Conservation (phyloP, 2,329 filamentous ascomycete genomes). For the Fusarium paranaense region DNA sequence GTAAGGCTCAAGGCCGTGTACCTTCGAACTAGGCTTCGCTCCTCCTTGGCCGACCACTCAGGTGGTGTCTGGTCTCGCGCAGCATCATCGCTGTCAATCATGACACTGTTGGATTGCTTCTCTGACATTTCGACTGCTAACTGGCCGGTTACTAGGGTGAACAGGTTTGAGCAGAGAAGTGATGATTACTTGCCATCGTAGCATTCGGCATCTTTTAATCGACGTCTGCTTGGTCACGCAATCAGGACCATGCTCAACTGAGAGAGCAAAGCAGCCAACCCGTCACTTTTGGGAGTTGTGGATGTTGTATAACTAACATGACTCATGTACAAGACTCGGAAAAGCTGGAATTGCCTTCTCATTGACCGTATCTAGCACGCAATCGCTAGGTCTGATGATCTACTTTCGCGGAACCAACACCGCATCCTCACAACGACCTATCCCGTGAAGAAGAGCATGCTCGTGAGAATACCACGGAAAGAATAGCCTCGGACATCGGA, state of each 20-base stretch:
- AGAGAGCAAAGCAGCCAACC: background rate
- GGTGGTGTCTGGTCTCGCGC: background rate
- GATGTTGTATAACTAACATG: background rate
- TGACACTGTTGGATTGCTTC: background rate
- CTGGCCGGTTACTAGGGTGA: background rate
- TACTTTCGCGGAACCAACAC: background rate
- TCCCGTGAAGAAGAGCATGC: background rate
- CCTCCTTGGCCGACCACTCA: background rate
- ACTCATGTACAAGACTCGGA: background rate
- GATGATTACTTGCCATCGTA: background rate
- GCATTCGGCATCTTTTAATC: background rate
- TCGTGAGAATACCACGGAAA: background rate
- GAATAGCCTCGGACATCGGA: background rate
- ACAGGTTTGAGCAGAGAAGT: background rate
- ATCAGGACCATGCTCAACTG: background rate
- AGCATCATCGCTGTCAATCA: background rate
- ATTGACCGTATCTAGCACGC: background rate
- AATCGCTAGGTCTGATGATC: background rate
- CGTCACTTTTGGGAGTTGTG: background rate
- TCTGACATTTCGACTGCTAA: background rate
- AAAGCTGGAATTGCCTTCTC: background rate
- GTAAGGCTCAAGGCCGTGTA: background rate
- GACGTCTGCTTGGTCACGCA: background rate
- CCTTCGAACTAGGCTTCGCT: background rate
- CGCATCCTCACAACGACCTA: background rate